Conservation (phyloP, 768 basidiomycete genomes). For the Cystofilobasidium ferigula region DNA sequence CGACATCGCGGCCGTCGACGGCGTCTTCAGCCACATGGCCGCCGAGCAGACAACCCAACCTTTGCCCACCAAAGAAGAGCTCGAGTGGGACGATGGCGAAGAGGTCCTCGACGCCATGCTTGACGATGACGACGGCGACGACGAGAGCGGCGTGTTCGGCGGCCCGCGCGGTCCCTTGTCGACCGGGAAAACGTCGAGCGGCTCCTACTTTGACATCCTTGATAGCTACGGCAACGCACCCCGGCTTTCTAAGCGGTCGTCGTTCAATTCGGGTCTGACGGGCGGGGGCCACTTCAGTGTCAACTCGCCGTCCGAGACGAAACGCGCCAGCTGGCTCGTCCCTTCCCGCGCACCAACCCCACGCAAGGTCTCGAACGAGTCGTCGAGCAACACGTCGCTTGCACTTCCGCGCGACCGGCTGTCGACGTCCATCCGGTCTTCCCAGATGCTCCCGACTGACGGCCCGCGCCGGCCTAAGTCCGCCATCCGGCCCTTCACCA, state of each 20-base stretch:
- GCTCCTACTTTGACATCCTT: conserved; percentile 25
- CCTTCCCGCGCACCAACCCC: not conserved
- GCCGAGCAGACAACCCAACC: conserved; percentile 45
- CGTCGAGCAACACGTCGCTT: not conserved
- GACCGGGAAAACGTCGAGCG: not conserved
- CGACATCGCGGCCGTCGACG: conserved; percentile 54
- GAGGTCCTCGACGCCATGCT: conserved; percentile 41
- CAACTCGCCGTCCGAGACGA: not conserved
- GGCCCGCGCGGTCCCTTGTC: not conserved
- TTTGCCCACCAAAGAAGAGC: conserved; percentile 37
- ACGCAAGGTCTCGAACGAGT: too few relatives aligned
- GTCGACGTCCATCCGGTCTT: not conserved
- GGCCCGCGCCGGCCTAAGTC: not conserved
- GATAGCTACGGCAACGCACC: conserved; percentile 17
- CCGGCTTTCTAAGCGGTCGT: conserved; percentile 8
- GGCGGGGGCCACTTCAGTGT: not conserved
- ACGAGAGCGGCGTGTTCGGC: not conserved
- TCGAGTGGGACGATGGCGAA: conserved; percentile 32
- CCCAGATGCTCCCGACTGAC: not conserved
- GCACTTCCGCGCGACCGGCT: too few relatives aligned
- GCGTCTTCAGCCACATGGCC: conserved; percentile 62
- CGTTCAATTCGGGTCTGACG: not conserved
- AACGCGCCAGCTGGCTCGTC: not conserved
- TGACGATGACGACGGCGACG: not conserved
- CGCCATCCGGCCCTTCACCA: not conserved